Base-by-base conservation (phyloP, 2,329 filamentous ascomycete genomes). In the Claviceps sp. region DNA sequence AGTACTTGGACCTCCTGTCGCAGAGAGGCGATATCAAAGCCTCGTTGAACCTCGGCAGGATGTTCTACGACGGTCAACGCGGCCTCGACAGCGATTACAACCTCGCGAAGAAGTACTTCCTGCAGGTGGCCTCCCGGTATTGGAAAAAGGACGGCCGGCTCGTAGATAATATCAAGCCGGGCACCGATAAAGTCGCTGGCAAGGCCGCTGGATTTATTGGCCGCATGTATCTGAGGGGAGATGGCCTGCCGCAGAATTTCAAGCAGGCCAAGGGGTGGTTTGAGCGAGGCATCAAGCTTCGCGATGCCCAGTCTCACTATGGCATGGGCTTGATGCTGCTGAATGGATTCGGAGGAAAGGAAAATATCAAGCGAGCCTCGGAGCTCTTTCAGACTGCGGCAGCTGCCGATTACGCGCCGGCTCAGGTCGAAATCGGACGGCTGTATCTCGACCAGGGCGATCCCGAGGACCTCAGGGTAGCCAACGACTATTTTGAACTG, bases 1-100 rank as follows among this genome's bases (percentile, higher is more conserved):
- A 98, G 64, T 98, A 95, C 60, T 74, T 95, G 58, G 88, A 95
- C 60, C 75, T 95, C 43, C 85, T 95, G 76, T 88, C 88, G 5
- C 82, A 90, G 55, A 95, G 95, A 64, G 89, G 90, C 11, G 88
- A 95, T 62, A 79, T 88, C 52, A 89, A 87, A 63, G 88, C 90
- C 1, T 91, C 88, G 0, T 89, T 90, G 61, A 90, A 86, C 55
- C 72, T 96, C 0, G 90, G 87, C 3, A 82, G 88, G 57, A 79
- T 95, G 55, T 86, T 94, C 64, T 95, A 95, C 61, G 90, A 96
- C 53, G 90, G 90, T 0, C 82, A 88, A 52, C 77, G 86, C 52
- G 82, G 81, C 0, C 72, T 95, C 43, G 82, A 85, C 50, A 78
- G 82, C 20, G 86, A 94, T 61, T 76, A 89, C 46, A 77, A 78